Evolutionary conservation across 2,329 filamentous ascomycete species (phyloP).

Genomic region (Aureobasidium pullulans): DNA sequence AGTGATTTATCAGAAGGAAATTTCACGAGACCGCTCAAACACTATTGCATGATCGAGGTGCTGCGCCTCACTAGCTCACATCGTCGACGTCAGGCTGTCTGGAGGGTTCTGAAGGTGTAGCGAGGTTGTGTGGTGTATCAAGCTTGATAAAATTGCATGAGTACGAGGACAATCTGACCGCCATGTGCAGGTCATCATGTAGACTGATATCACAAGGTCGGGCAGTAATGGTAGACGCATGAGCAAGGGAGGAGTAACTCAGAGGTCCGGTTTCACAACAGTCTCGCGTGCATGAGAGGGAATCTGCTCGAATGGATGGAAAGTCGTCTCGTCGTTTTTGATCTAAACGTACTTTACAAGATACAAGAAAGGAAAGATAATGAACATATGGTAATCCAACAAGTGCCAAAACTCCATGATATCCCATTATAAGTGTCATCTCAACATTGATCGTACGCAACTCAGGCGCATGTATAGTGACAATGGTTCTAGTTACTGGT

Average conservation of each 20-base stretch:
- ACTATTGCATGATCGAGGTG: constrained; percentile 1
- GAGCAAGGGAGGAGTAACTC: background rate
- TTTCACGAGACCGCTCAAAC: background rate
- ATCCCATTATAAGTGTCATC: constrained; percentile 12
- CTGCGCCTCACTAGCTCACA: constrained; percentile 1
- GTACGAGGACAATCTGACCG: background rate
- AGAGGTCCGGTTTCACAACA: background rate
- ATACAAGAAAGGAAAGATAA: background rate
- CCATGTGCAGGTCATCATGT: background rate
- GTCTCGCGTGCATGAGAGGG: background rate
- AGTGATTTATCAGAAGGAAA: background rate
- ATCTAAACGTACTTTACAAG: constrained; percentile 9
- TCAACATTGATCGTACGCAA: constrained; percentile 12
- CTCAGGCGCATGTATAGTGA: background rate
- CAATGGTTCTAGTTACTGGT: constrained; percentile 13
- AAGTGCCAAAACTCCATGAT: constrained; percentile 11
- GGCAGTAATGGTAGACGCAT: background rate
- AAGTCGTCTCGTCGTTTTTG: background rate
- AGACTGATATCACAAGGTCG: background rate
- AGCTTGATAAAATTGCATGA: background rate
- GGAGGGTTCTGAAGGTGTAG: background rate
- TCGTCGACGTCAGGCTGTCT: constrained; percentile 6
- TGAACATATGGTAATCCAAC: constrained; percentile 10
- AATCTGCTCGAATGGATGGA: background rate
- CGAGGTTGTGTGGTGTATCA: background rate